Evolutionary conservation across 2,329 filamentous ascomycete genomes (phyloP).

Genomic region (Aspergillus sp.): DNA sequence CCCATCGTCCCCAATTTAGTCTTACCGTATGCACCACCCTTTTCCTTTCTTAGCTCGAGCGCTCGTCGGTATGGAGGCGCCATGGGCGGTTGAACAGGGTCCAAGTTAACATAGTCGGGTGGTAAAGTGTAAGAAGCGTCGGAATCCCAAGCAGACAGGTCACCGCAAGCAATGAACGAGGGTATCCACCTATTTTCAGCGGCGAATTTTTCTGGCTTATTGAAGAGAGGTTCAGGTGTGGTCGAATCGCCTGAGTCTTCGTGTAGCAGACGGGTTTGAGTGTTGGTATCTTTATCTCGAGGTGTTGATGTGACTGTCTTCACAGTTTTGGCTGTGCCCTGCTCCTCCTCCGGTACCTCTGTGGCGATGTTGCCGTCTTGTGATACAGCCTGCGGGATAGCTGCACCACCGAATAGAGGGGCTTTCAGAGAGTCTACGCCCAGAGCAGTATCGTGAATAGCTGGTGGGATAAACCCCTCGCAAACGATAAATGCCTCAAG

Average conservation of each 20-base stretch:
- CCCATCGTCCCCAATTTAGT: conserved; percentile 49
- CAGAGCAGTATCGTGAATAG: conserved; percentile 48
- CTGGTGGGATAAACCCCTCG: conserved; percentile 77
- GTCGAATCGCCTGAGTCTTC: conserved; percentile 39
- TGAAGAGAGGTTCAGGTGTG: conserved; percentile 17
- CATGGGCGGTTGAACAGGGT: conserved; percentile 92
- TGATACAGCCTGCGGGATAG: conserved; percentile 26
- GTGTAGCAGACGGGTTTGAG: conserved; percentile 41
- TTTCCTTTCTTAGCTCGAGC: conserved; percentile 75
- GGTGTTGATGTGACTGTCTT: conserved; percentile 6
- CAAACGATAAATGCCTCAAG: conserved; percentile 97
- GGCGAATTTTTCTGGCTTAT: conserved; percentile 29
- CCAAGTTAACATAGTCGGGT: conserved; percentile 79
- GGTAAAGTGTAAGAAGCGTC: conserved; percentile 92
- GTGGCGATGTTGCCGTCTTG: conserved; percentile 34
- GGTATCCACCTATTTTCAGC: conserved; percentile 75
- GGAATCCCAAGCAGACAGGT: conserved; percentile 90
- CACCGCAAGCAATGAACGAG: conserved; percentile 94
- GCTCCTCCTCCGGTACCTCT: conserved; percentile 43
- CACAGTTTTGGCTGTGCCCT: conserved; percentile 29
- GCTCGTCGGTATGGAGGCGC: conserved; percentile 93
- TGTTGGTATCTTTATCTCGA: conserved; percentile 17
- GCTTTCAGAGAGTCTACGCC: conserved; percentile 42
- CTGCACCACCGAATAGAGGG: conserved; percentile 42
- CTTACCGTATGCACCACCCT: conserved; percentile 76